Conservation (phyloP, 192 early-diverging fungal genomes). For the Geosiphon pyriformis region DNA sequence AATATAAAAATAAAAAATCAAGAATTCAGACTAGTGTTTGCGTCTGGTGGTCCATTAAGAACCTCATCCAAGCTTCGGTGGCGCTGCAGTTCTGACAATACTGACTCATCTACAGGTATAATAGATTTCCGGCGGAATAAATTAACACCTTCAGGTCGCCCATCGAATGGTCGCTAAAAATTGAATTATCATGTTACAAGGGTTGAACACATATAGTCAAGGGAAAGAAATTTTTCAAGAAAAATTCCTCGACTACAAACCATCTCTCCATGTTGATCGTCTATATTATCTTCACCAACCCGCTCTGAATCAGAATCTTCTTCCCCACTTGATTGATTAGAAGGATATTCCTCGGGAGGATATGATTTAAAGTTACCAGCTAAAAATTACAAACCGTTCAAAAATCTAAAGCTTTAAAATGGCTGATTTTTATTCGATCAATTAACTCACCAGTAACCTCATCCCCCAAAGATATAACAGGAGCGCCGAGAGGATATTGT, state of each 20-base stretch:
- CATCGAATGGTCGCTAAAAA: conserved; percentile 44
- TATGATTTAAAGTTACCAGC: neutral
- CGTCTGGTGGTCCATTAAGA: conserved; percentile 26
- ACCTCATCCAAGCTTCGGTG: conserved; percentile 56
- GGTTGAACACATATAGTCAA: neutral
- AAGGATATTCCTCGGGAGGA: neutral
- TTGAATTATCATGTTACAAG: neutral
- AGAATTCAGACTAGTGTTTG: too few species aligned
- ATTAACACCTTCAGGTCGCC: conserved; percentile 33
- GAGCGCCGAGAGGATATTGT: conserved; percentile 13
- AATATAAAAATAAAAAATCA: too few species aligned
- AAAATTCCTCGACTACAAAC: conserved; percentile 1
- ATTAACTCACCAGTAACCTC: conserved; percentile 12
- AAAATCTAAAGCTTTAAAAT: neutral
- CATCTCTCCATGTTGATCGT: conserved; percentile 22
- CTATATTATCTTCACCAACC: neutral
- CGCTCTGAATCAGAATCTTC: neutral
- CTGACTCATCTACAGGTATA: conserved; percentile 61
- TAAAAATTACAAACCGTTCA: too few species aligned
- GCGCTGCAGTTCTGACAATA: conserved; percentile 48
- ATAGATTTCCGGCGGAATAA: conserved; percentile 58
- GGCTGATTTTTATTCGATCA: neutral
- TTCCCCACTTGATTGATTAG: conserved; percentile 6
- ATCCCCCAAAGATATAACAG: conserved; percentile 5
- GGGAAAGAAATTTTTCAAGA: neutral